These are phyloP conservation scores for Daldinia caldariorum DNA, from an alignment of 495 filamentous ascomycete species.

Conservation along the genomic window DNA sequence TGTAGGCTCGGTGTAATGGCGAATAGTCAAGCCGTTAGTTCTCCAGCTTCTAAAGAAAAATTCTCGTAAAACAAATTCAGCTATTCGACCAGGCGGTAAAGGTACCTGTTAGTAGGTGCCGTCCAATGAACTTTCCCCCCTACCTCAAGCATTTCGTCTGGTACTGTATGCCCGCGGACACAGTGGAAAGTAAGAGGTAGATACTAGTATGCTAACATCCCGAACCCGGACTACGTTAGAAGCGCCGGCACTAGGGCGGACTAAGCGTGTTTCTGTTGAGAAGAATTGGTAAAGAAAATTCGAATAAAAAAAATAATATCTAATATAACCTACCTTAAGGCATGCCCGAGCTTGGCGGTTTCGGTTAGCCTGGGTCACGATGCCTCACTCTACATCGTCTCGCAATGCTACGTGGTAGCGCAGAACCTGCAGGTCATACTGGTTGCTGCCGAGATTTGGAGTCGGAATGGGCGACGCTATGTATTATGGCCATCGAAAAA, in stretches of 20 bases:
- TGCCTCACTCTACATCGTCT: slow-evolving; percentile 34
- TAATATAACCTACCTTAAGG: slow-evolving; percentile 7
- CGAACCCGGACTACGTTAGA: slow-evolving; percentile 10
- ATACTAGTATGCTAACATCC: not conserved
- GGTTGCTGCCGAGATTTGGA: slow-evolving; percentile 37
- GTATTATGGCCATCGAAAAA: slow-evolving; percentile 15
- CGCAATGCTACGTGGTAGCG: slow-evolving; percentile 35
- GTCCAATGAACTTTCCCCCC: slow-evolving; percentile 19
- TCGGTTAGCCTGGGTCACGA: slow-evolving; percentile 36
- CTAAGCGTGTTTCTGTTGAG: slow-evolving; percentile 20
- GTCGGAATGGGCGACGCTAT: slow-evolving; percentile 32
- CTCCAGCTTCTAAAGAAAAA: slow-evolving; percentile 16
- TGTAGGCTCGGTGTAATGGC: slow-evolving; percentile 39
- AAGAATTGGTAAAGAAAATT: not conserved
- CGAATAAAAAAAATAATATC: not conserved
- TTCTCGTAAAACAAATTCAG: slow-evolving; percentile 6
- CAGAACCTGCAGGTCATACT: slow-evolving; percentile 38
- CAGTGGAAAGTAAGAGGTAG: slow-evolving; percentile 8
- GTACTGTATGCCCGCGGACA: slow-evolving; percentile 21
- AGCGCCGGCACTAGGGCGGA: slow-evolving; percentile 35
- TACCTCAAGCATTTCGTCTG: not conserved
- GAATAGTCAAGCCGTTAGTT: slow-evolving; percentile 24
- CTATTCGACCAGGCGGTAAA: slow-evolving; percentile 2
- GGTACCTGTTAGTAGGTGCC: not conserved
- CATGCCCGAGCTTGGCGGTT: slow-evolving; percentile 32